Conservation (phyloP, 345 rosid genomes). For the Brassica rapa region DNA sequence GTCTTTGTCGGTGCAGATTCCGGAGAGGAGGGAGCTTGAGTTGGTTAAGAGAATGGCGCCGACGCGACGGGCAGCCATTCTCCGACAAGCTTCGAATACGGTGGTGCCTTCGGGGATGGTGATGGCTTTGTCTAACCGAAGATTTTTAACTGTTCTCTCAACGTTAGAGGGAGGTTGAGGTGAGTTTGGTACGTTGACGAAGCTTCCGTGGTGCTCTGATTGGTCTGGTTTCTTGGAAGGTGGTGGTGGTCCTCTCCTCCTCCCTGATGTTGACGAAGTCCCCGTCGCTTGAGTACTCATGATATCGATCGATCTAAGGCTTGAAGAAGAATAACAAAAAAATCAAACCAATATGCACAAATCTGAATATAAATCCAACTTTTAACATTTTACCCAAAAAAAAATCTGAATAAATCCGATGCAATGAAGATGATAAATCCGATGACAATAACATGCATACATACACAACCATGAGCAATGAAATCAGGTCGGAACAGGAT, state of each 20-base stretch:
- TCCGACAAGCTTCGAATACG: slow-evolving; percentile 84
- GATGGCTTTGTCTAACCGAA: slow-evolving; percentile 85
- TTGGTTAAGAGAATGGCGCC: slow-evolving; percentile 89
- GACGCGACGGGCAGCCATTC: slow-evolving; percentile 95
- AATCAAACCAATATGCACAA: slow-evolving; percentile 1
- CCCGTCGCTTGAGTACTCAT: slow-evolving; percentile 70
- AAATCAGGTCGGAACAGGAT: background rate
- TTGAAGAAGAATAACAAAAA: background rate
- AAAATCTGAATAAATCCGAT: background rate
- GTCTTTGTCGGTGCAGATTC: slow-evolving; percentile 94
- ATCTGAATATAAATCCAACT: background rate
- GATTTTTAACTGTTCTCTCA: slow-evolving; percentile 95
- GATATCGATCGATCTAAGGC: slow-evolving; percentile 38
- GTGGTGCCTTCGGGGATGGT: slow-evolving; percentile 94
- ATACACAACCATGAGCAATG: background rate
- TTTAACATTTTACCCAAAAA: too few relatives aligned
- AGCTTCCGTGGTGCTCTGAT: slow-evolving; percentile 55
- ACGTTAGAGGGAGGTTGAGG: slow-evolving; percentile 57
- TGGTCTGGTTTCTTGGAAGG: slow-evolving; percentile 52
- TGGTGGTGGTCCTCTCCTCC: slow-evolving; percentile 54
- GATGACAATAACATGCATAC: background rate
- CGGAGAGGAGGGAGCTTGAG: slow-evolving; percentile 85
- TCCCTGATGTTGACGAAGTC: slow-evolving; percentile 48
- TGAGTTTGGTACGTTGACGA: slow-evolving; percentile 65
- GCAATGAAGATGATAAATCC: background rate